phyloP scores from a whole-genome alignment of 768 basidiomycete genomes.

The Pleurotus cornucopiae region DNA sequence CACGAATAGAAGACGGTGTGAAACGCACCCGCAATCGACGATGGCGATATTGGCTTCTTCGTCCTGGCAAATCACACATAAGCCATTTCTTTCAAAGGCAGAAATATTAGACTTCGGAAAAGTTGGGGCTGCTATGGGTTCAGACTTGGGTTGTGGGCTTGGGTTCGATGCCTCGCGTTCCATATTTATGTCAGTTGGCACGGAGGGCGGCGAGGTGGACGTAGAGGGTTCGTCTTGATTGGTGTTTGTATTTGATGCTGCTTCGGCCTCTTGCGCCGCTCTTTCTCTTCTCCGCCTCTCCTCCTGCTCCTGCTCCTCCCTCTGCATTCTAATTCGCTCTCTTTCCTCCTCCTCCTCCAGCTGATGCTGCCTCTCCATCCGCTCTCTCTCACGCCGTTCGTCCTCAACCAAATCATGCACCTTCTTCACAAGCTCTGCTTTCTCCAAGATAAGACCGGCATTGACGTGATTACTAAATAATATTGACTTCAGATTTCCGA shows the following conservation, averaged over 20 bases:
- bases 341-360: conserved; percentile 37
- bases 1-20: background rate
- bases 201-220: conserved; percentile 14
- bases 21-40: conserved; percentile 86
- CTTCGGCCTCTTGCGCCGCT: background rate
- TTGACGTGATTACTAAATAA: conserved; percentile 81
- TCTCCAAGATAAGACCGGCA: conserved; percentile 79
- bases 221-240: background rate
- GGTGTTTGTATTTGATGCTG: background rate
- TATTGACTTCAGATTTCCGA: conserved; percentile 72
- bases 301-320: conserved; percentile 29
- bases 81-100: conserved; percentile 60
- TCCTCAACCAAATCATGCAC: conserved; percentile 62
- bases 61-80: conserved; percentile 92
- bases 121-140: conserved; percentile 22
- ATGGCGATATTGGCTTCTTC: conserved; percentile 92
- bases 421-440: conserved; percentile 75
- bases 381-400: conserved; percentile 51
- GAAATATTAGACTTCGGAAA: conserved; percentile 28
- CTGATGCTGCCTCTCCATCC: conserved; percentile 41
- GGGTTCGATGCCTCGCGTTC: background rate
- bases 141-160: conserved; percentile 22
- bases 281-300: conserved; percentile 23
- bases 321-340: conserved; percentile 26
- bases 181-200: conserved; percentile 18